A percentile compares a stretch with the other conserved stretches of the same genome.
Evolutionary conservation across 495 filamentous ascomycete species (phyloP).

Genomic region (Tetracladium setigerum): DNA sequence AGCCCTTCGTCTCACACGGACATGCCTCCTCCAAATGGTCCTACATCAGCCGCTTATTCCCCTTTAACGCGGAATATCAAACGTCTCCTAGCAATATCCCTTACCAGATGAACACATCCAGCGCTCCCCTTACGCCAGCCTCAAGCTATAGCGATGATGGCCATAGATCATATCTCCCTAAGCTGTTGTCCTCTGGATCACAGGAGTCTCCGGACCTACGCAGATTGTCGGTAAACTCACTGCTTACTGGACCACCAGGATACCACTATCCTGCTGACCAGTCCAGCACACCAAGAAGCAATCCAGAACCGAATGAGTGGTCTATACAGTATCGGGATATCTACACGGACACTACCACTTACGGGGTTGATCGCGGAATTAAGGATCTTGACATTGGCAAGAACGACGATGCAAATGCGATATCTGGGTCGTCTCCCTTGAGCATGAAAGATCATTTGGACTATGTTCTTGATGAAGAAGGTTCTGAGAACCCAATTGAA

Average conservation of each 20-base stretch:
- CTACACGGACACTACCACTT: conserved; percentile 32
- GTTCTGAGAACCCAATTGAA: conserved; percentile 19
- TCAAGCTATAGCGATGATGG: conserved; percentile 18
- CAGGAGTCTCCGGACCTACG: conserved; percentile 26
- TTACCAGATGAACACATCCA: conserved; percentile 1
- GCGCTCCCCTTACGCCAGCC: conserved; percentile 23
- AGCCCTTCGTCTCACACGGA: conserved; percentile 1
- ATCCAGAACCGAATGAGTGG: conserved; percentile 17
- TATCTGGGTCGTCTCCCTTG: conserved; percentile 36
- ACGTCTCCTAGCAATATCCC: background rate
- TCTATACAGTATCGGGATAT: conserved; percentile 20
- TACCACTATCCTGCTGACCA: conserved; percentile 4
- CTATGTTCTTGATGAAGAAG: conserved; percentile 10
- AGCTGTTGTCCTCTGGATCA: conserved; percentile 5
- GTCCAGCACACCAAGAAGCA: background rate
- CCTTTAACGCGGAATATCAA: conserved; percentile 2
- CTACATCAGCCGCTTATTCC: background rate
- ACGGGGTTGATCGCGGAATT: conserved; percentile 62
- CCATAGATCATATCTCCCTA: conserved; percentile 6
- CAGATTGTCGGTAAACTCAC: conserved; percentile 34
- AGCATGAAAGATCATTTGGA: conserved; percentile 22
- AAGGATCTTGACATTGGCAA: conserved; percentile 59
- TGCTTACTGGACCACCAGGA: conserved; percentile 29
- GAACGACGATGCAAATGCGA: conserved; percentile 56
- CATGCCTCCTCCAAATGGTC: conserved; percentile 16